Conservation (phyloP, 164 flowering plant species). For the Euptelea pleiosperma region DNA sequence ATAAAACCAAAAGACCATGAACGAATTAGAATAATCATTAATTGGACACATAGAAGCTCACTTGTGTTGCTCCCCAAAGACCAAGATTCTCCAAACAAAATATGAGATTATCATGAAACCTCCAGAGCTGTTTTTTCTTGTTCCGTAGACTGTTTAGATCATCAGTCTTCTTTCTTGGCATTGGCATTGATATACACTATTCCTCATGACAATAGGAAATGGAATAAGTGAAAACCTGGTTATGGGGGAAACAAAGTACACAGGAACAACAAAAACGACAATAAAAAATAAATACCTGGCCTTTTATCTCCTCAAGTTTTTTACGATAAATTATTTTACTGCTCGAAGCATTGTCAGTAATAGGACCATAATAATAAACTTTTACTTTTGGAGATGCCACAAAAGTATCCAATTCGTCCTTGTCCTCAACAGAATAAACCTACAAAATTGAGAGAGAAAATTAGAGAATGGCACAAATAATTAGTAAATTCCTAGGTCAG, state of each 20-base stretch:
- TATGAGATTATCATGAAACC: conserved; percentile 55
- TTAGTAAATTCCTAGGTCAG: not conserved
- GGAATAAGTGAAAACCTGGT: conserved; percentile 11
- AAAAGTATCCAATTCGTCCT: conserved; percentile 57
- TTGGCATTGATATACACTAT: conserved; percentile 53
- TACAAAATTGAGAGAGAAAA: conserved; percentile 19
- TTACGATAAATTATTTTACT: conserved; percentile 11
- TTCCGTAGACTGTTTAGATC: conserved; percentile 34
- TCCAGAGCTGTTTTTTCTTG: conserved; percentile 41
- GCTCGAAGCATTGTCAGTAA: conserved; percentile 20
- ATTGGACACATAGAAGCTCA: conserved; percentile 27
- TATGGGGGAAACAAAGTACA: not conserved
- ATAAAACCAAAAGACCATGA: not conserved
- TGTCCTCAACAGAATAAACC: conserved; percentile 76
- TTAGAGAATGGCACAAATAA: not conserved
- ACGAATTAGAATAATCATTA: not conserved
- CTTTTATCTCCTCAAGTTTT: conserved; percentile 61
- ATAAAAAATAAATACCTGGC: conserved; percentile 51
- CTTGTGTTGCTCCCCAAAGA: conserved; percentile 69
- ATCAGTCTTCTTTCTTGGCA: conserved; percentile 28
- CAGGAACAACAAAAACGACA: not conserved
- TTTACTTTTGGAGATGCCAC: conserved; percentile 63
- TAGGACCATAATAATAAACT: conserved; percentile 53
- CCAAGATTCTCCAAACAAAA: conserved; percentile 79
- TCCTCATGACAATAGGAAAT: conserved; percentile 11